Evolutionary conservation across 2,329 filamentous ascomycete species (phyloP).

Genomic region (Thelonectria blattea): DNA sequence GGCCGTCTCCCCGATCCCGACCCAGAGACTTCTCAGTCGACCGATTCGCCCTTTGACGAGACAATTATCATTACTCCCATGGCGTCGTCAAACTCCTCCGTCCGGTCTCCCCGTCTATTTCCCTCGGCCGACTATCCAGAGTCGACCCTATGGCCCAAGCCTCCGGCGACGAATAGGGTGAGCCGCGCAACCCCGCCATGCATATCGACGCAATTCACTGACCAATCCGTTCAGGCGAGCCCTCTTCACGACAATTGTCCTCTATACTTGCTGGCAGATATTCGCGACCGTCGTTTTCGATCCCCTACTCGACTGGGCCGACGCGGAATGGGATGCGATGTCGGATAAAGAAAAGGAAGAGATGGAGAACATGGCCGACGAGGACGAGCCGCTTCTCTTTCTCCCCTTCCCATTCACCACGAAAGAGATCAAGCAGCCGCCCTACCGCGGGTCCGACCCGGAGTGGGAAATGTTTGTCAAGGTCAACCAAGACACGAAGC

Average conservation of each 20-base stretch:
- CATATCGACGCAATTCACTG: conserved; percentile 12
- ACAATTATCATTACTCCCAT: conserved; percentile 44
- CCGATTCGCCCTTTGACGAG: conserved; percentile 32
- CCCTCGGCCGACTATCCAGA: conserved; percentile 22
- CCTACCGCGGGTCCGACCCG: conserved; percentile 63
- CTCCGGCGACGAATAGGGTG: conserved; percentile 41
- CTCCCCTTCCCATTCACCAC: conserved; percentile 68
- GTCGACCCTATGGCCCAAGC: conserved; percentile 23
- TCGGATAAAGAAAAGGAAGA: conserved; percentile 52
- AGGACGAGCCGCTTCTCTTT: conserved; percentile 56
- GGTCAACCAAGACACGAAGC: conserved; percentile 59
- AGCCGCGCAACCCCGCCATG: conserved; percentile 10
- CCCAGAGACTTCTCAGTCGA: conserved; percentile 30
- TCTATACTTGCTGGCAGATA: conserved; percentile 49
- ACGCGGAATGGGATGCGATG: conserved; percentile 50
- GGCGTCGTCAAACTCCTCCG: conserved; percentile 33
- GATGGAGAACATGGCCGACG: conserved; percentile 49
- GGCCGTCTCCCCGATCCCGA: conserved; percentile 29
- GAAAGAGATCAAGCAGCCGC: conserved; percentile 52
- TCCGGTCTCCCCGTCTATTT: conserved; percentile 44
- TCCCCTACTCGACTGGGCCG: conserved; percentile 50
- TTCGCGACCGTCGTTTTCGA: conserved; percentile 55
- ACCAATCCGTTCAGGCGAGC: conserved; percentile 34
- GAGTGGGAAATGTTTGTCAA: conserved; percentile 68
- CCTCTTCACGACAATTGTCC: conserved; percentile 41